phyloP scores from a whole-genome alignment of 1,284 basidiomycete species.

The Phenoliferia sp. region DNA sequence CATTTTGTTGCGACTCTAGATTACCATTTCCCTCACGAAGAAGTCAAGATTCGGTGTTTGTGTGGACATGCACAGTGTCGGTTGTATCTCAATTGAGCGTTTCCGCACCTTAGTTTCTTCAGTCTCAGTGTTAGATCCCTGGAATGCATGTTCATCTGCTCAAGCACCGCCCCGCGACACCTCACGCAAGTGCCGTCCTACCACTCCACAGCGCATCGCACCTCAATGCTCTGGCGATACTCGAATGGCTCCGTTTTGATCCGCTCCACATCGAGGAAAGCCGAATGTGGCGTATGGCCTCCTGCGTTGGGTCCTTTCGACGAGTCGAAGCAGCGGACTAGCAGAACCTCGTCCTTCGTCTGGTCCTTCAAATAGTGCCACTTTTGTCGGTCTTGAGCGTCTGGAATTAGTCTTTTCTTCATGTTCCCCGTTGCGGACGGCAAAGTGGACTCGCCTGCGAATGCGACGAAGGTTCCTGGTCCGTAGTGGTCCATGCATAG shows the following conservation, averaged over 20 bases:
- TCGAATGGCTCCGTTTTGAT: not conserved
- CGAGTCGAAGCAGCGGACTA: constrained; percentile 11
- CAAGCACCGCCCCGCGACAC: too few relatives aligned
- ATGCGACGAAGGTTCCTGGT: not conserved
- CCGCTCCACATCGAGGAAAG: constrained; percentile 4
- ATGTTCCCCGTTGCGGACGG: not conserved
- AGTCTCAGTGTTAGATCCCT: too few relatives aligned
- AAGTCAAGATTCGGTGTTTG: constrained; percentile 56
- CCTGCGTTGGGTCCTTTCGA: not conserved
- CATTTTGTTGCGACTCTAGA: constrained; percentile 56
- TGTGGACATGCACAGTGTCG: constrained; percentile 2
- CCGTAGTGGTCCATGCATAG: too few relatives aligned
- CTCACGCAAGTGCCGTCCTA: too few relatives aligned
- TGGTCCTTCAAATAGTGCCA: constrained; percentile 8
- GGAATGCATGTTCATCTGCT: too few relatives aligned
- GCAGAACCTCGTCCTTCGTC: constrained; percentile 8
- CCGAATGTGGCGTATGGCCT: constrained; percentile 8
- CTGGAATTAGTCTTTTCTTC: not conserved
- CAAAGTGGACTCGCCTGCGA: not conserved
- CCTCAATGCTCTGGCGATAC: constrained; percentile 9
- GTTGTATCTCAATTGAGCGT: not conserved
- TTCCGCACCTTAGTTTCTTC: too few relatives aligned
- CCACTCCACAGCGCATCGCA: constrained; percentile 4
- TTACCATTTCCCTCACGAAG: constrained; percentile 89
- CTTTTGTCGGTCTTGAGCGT: not conserved